Base-by-base conservation (phyloP, 805 yeast genomes). In the Novakomyces olei region DNA sequence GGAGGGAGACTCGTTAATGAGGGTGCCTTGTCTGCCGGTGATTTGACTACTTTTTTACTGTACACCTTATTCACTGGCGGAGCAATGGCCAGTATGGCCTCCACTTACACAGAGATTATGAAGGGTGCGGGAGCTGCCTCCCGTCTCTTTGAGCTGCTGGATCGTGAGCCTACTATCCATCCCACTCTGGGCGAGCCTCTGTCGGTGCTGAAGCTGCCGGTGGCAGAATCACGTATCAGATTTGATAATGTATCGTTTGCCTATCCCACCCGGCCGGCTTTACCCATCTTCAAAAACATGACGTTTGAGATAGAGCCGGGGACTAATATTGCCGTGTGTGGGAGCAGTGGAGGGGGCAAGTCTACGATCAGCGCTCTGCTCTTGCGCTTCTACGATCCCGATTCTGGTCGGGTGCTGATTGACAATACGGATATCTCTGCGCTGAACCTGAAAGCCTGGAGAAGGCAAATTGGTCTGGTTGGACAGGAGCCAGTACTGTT, bases 291-390 rank as follows among this genome's bases (percentile, higher is more conserved):
- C 53, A 44, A 57, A 2, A 55, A 64, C 15, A 53, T 83, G 35
- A 59, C 67, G 40, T 58, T 85, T 36, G 59, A 54, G 2, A 71
- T 85, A 29, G 49, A 58, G 10, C 69, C 76, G 22, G 95, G 95
- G 9, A 83, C 79, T 42, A 85, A 85, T 44, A 71, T 83, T 10
- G 83, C 95, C 48, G 69, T 85, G 37, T 95, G 83, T 12, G 96
- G 96, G 2, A 94, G 93, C n/a, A 74, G 91, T 22, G 96, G 96
- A 1, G 77, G 92, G 38, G 96, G 96, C 17, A 85, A 85, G 50
- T 78, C 92, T 12, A 83, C 95, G 0, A 67, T 85, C 2, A 64
- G 83, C 5, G 78, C 80, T 33, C 55, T 85, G 33, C 54, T 85
- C 29, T 53, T 83, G 42, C 60, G 96, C 37, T 78, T 77, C 47